Conservation (phyloP, 2,329 filamentous ascomycete species). For the Thelonectria rubi region DNA sequence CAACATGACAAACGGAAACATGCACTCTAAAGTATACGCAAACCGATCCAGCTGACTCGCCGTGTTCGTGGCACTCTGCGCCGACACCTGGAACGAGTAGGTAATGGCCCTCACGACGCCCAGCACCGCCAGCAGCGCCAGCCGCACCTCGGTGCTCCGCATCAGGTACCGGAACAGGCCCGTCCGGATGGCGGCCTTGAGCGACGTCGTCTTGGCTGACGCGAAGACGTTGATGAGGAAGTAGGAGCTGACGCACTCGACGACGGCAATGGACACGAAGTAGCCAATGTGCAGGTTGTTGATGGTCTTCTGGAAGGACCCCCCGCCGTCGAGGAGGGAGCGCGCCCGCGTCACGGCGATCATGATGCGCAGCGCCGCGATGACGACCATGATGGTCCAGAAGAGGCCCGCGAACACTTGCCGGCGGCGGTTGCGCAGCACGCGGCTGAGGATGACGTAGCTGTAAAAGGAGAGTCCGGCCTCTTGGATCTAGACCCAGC, state of each 20-base stretch:
- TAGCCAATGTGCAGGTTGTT: slow-evolving; percentile 54
- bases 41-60: slow-evolving; percentile 54
- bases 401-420: slow-evolving; percentile 61
- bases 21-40: slow-evolving; percentile 52
- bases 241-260: slow-evolving; percentile 52
- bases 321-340: slow-evolving; percentile 41
- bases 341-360: slow-evolving; percentile 47
- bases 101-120: slow-evolving; percentile 53
- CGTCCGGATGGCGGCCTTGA: slow-evolving; percentile 43
- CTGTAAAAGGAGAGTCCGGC: slow-evolving; percentile 58
- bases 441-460: slow-evolving; percentile 61
- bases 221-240: slow-evolving; percentile 52
- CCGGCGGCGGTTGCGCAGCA: slow-evolving; percentile 55
- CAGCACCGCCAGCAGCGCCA: slow-evolving; percentile 50
- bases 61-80: slow-evolving; percentile 49
- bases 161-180: slow-evolving; percentile 52
- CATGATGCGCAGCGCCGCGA: slow-evolving; percentile 57
- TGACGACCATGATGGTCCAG: slow-evolving; percentile 64
- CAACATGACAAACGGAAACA: slow-evolving; percentile 54
- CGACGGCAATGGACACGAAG: slow-evolving; percentile 52
- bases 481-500: slow-evolving; percentile 51
- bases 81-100: slow-evolving; percentile 50
- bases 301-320: slow-evolving; percentile 44
- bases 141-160: slow-evolving; percentile 51
- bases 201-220: slow-evolving; percentile 43